Percentiles rank a stretch among this genome's conserved stretches.
phyloP scores from a whole-genome alignment of 148 eudicot species.

The Persicaria tinctoria region DNA sequence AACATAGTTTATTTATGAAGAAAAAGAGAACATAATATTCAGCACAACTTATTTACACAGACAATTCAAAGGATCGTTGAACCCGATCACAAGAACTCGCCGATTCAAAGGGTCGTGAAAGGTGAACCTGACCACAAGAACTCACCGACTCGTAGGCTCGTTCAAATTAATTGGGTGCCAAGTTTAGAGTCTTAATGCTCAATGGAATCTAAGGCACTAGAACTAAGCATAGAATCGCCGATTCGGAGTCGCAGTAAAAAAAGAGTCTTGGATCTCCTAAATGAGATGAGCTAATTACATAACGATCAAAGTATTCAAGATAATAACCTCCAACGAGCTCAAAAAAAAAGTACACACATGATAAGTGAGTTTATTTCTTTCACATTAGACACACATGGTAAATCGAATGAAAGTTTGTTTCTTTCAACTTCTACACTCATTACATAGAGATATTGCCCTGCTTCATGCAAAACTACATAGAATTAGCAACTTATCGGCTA shows the following conservation, averaged over 20 bases:
- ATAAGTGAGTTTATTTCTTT: not conserved
- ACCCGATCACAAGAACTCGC: too few species aligned
- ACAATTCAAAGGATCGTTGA: too few species aligned
- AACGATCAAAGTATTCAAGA: not conserved
- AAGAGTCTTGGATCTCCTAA: not conserved
- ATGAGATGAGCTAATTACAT: not conserved
- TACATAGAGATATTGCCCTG: not conserved
- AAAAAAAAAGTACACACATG: not conserved
- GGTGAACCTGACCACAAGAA: too few species aligned
- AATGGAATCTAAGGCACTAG: too few species aligned
- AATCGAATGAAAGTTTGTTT: not conserved
- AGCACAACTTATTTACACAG: too few species aligned
- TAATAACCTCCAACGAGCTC: not conserved
- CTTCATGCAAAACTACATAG: not conserved
- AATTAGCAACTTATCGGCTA: not conserved
- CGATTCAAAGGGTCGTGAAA: too few species aligned
- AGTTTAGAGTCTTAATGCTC: too few species aligned
- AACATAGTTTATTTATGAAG: too few species aligned
- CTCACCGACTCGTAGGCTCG: too few species aligned
- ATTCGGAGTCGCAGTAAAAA: not conserved
- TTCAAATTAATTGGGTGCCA: too few species aligned
- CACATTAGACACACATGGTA: not conserved
- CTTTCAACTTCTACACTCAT: not conserved
- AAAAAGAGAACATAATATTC: too few species aligned
- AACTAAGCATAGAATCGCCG: too few species aligned